Conservation (phyloP, 345 rosid genomes). For the Eucalyptus brandiana region DNA sequence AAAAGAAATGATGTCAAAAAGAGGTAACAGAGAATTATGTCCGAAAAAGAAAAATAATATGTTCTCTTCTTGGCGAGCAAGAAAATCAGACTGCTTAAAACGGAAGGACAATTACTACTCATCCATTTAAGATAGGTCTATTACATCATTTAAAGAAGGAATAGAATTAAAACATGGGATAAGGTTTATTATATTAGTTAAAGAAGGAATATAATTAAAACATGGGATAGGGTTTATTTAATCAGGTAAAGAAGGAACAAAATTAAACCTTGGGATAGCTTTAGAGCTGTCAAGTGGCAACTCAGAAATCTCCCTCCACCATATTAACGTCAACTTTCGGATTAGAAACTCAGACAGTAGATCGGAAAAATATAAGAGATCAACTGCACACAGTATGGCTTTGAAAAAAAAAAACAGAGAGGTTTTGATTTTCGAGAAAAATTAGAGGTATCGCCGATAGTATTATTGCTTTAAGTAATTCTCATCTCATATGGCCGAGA, state of each 20-base stretch:
- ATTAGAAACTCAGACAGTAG: background rate
- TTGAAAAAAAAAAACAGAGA: too few relatives aligned
- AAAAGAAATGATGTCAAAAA: background rate
- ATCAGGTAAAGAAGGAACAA: background rate
- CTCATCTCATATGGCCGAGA: background rate
- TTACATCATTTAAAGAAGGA: background rate
- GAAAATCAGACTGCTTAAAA: background rate
- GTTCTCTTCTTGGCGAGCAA: background rate
- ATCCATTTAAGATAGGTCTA: background rate
- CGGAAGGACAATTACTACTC: background rate
- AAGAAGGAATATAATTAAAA: background rate
- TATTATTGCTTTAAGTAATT: background rate
- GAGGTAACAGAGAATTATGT: too few relatives aligned
- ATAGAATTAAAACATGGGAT: background rate
- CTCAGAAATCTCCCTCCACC: background rate
- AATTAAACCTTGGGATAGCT: background rate
- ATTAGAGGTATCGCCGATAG: background rate
- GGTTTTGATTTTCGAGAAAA: background rate
- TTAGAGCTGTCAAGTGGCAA: background rate
- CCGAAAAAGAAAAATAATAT: too few relatives aligned
- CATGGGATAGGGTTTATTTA: background rate
- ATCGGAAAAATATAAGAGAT: background rate
- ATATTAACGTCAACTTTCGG: background rate
- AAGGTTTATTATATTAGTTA: background rate
- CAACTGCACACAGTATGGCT: background rate